Evolutionary conservation across 176 grass and related monocot species (phyloP), one percentile per base, ranked within the genome.

Genomic region (Carex kokanica): DNA sequence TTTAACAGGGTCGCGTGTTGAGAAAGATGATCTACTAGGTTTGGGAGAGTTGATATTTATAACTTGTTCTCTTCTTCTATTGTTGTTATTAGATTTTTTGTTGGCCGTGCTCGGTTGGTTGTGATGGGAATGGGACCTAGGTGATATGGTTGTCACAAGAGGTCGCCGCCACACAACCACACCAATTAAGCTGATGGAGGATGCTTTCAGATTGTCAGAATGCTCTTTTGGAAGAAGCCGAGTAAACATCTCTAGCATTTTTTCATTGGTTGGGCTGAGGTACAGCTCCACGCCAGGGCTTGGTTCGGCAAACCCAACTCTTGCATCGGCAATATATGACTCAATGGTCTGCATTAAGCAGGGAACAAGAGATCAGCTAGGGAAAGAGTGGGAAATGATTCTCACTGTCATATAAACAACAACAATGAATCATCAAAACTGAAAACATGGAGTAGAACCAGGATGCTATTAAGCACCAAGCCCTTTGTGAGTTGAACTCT

Each of bases 161-260:
- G 81, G 67, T 27, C 90, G 87, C 77, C 86, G 56, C 95, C 92
- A 97, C 20, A 97, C 95, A 14, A 87, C 82, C 18, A 94, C 80
- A 54, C 92, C 92, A 21, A 92, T 82, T 73, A 84, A 56, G 38
- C 59, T 80, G 54, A 64, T 60, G 57, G 43, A 64, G 0, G 78
- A 15, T n/a, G 77, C 43, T 54, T 59, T 24, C 25, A 88, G 84
- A 64, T 74, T 83, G 4, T 55, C 84, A 0, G 17, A 80, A 40
- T 89, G 87, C 64, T 94, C 88, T 25, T 92, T 89, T 23, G 92
- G 86, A 40, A 94, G 83, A 68, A 65, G 71, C 20, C 73, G 74
- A 5, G 68, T 55, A 56, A 97, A 86, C 51, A 94, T 84, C 16
- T 89, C 83, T 10, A 60, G 6, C 60, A 74, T 79, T 73, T 87